phyloP scores from a whole-genome alignment of 176 grass and related monocot genomes.

The Sorghum bicolor region DNA sequence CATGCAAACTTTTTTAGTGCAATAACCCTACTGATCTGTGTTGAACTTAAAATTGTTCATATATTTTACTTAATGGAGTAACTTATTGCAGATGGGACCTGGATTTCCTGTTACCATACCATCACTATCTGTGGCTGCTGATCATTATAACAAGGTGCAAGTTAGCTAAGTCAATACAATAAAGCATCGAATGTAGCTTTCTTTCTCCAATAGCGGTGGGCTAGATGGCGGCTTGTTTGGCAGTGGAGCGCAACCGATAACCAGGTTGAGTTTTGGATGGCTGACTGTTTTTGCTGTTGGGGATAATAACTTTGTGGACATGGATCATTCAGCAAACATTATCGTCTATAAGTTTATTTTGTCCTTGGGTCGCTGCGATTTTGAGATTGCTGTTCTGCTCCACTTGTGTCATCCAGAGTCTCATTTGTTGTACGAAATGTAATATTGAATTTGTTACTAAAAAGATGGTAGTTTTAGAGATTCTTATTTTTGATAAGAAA shows the following conservation, averaged over 20 bases:
- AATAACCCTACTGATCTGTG: background rate
- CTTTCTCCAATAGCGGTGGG: background rate
- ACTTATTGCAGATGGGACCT: conserved; percentile 84
- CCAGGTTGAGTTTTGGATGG: background rate
- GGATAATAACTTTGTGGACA: conserved; percentile 27
- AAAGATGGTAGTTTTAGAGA: background rate
- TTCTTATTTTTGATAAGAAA: conserved; percentile 16
- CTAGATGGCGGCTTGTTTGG: conserved; percentile 18
- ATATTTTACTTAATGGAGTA: background rate
- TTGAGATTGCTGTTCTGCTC: background rate
- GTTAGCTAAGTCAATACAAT: conserved; percentile 42
- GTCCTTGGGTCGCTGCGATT: background rate
- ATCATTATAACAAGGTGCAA: conserved; percentile 76
- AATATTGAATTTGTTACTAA: background rate
- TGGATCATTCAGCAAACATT: conserved; percentile 6
- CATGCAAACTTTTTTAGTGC: background rate
- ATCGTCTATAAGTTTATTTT: background rate
- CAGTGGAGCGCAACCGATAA: background rate
- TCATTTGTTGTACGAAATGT: conserved; percentile 37
- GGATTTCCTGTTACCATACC: conserved; percentile 90
- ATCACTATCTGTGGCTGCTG: conserved; percentile 73
- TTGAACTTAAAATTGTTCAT: background rate
- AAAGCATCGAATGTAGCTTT: background rate
- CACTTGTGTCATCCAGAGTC: background rate
- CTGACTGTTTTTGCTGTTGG: conserved; percentile 13